Evolutionary conservation across 2,329 filamentous ascomycete species (phyloP), one percentile per base, ranked within the genome.

Genomic region (Colletotrichum echinochloae): DNA sequence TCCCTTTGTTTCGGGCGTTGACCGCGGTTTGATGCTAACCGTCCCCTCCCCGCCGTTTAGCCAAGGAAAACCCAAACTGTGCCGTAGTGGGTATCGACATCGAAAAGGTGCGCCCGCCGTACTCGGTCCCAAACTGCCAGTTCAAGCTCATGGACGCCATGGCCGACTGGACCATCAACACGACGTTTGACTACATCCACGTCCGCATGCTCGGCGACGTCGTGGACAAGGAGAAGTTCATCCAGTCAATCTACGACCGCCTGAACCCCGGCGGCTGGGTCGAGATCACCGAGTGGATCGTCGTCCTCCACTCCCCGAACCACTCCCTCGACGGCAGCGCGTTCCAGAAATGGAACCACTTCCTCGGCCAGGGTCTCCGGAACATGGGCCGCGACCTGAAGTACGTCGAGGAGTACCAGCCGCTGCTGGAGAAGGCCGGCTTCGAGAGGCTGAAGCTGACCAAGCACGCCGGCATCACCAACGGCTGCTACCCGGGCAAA

Each of bases 271-370:
- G 68, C 1, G 68, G 68, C 30, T 71, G 68, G 68, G 68, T 64
- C 60, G 79, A 81, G 74, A 78, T 80, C 66, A 79, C 78, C 35
- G 79, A 81, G 72, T 81, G 77, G 77, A 73, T 78, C 35, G 73
- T 77, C 55, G 65, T 77, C 20, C 74, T 79, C 5, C 74, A 78
- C 46, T 79, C 78, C 6, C 73, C 79, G 7, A 76, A 81, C 70
- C 75, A 74, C 57, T 78, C 78, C 3, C 73, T 80, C 14, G 65
- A 77, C 6, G 78, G 77, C 68, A 79, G 74, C 8, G 75, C 77
- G 1, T 75, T 80, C 55, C 74, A 76, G 14, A 76, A 73, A 39
- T 79, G 79, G 75, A 78, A 79, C 65, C 48, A 52, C 2, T 74
- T 78, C 5, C 66, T 80, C 64, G 71, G 70, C 28, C 64, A 76